Evolutionary conservation across 1,284 basidiomycete genomes (phyloP).

Genomic region (Calocybe gambosa): DNA sequence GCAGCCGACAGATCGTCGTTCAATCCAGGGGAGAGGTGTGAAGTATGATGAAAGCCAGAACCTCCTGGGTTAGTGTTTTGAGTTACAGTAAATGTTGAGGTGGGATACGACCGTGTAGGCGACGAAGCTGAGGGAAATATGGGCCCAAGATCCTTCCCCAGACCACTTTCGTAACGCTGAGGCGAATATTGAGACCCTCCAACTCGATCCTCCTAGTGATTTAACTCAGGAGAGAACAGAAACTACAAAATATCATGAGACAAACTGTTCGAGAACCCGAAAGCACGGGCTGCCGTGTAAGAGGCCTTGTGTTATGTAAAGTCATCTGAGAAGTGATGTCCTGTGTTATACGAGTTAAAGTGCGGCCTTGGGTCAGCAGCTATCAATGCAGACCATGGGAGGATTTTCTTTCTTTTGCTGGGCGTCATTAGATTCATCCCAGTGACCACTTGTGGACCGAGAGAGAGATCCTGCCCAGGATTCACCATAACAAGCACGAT

Average conservation of each 20-base stretch:
- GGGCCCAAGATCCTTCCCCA: conserved; percentile 31
- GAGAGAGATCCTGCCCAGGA: conserved; percentile 51
- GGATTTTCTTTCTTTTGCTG: conserved; percentile 45
- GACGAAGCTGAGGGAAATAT: conserved; percentile 37
- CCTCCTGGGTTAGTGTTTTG: conserved; percentile 22
- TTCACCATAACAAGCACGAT: conserved; percentile 43
- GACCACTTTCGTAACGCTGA: conserved; percentile 43
- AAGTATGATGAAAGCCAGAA: conserved; percentile 34
- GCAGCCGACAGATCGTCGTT: conserved; percentile 52
- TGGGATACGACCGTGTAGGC: conserved; percentile 35
- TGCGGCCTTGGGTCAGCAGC: conserved; percentile 3
- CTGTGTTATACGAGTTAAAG: conserved; percentile 20
- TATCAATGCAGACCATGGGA: conserved; percentile 34
- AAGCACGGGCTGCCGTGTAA: conserved; percentile 36
- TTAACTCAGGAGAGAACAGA: conserved; percentile 18
- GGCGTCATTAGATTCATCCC: conserved; percentile 52
- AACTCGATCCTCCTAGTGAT: conserved; percentile 43
- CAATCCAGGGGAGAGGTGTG: conserved; percentile 35
- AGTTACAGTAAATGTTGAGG: conserved; percentile 23
- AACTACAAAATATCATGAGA: conserved; percentile 17
- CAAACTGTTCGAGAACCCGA: conserved; percentile 38
- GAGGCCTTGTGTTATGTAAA: conserved; percentile 41
- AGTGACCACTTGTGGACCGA: conserved; percentile 47
- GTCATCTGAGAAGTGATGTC: conserved; percentile 32
- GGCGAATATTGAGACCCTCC: conserved; percentile 43